A percentile compares a stretch with the other conserved stretches of the same genome.
phyloP scores from a whole-genome alignment of 208 protist genomes.

The Leishmania braziliensis region DNA sequence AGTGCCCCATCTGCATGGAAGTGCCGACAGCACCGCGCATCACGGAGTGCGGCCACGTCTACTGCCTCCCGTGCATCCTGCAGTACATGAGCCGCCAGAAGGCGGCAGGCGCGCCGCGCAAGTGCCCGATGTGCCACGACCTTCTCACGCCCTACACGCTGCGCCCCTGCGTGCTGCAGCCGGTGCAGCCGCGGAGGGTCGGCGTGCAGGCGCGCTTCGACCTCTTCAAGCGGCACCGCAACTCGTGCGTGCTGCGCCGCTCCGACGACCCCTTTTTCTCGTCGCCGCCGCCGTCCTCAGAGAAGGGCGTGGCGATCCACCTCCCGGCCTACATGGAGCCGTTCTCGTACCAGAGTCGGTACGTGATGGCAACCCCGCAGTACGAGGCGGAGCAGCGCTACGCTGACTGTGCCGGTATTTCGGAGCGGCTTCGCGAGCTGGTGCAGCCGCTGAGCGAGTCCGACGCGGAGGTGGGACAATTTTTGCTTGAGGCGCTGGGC shows the following conservation, averaged over 20 bases:
- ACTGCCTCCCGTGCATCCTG: constrained; percentile 80
- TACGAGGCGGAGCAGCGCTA: constrained; percentile 56
- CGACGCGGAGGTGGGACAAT: constrained; percentile 54
- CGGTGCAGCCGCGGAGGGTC: constrained; percentile 31
- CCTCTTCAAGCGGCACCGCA: constrained; percentile 57
- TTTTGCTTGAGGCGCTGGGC: constrained; percentile 55
- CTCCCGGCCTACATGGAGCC: constrained; percentile 61
- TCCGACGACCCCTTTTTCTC: constrained; percentile 57
- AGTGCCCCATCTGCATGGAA: constrained; percentile 88
- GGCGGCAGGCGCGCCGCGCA: constrained; percentile 48
- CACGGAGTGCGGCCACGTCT: constrained; percentile 86
- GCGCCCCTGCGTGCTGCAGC: constrained; percentile 64
- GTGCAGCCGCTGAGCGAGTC: constrained; percentile 58
- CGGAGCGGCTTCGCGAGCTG: constrained; percentile 49
- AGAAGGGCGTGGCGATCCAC: constrained; percentile 11
- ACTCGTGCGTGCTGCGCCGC: constrained; percentile 68
- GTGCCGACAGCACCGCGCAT: constrained; percentile 69
- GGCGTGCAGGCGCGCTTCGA: constrained; percentile 61
- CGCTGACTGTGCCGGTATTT: constrained; percentile 51
- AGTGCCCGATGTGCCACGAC: constrained; percentile 80
- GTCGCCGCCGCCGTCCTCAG: not conserved
- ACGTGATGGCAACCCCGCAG: constrained; percentile 58
- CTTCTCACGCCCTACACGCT: constrained; percentile 50
- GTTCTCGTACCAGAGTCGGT: constrained; percentile 64
- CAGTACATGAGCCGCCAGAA: constrained; percentile 64